Base-by-base conservation (phyloP, 2,329 filamentous ascomycete species). In the Aspergillus tanneri region DNA sequence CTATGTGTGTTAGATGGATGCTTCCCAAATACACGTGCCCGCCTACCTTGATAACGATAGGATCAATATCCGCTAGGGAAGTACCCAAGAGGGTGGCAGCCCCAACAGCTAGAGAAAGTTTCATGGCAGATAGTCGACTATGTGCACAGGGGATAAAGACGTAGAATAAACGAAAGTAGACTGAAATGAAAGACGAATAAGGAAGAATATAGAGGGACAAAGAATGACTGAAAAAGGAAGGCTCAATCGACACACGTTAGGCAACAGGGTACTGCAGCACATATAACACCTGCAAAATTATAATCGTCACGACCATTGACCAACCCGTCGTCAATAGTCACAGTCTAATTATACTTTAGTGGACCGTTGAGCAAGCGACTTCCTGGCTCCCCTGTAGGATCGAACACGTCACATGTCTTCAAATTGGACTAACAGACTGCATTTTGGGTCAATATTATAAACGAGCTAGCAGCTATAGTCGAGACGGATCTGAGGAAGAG, bases 11-110 rank as follows among this genome's bases (percentile, higher is more conserved):
- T 12, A 23, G 23, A 1, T 12, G 25, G 9, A 5, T 23, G 30
- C 14, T 5, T 23, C 8, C 3, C 4, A 30, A 9, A 22, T 21
- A 9, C 8, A 16, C 10, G 14, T 6, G 7, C n/a, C 34, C 16
- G 14, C 36, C 5, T 45, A 55, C 54, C 53, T 58, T 90, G 78
- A 78, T 77, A 46, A 78, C 68, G 50, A 80, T 78, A 7, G 77
- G 70, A 52, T 77, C 80, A 39, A 85, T 71, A 53, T 79, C 78
- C 45, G 81, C 79, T 36, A 71, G 61, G 51, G 69, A 70, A 57
- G 58, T 64, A 53, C 71, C 69, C 38, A 80, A 72, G 46, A 82
- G 68, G 22, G 48, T 47, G 22, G 45, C n/a, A n/a, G n/a, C 49
- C 32, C 51, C 50, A 36, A 53, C 41, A 11, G 53, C 37, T 10